Conservation (phyloP, 192 early-diverging fungal species). For the Coemansia sp. region DNA sequence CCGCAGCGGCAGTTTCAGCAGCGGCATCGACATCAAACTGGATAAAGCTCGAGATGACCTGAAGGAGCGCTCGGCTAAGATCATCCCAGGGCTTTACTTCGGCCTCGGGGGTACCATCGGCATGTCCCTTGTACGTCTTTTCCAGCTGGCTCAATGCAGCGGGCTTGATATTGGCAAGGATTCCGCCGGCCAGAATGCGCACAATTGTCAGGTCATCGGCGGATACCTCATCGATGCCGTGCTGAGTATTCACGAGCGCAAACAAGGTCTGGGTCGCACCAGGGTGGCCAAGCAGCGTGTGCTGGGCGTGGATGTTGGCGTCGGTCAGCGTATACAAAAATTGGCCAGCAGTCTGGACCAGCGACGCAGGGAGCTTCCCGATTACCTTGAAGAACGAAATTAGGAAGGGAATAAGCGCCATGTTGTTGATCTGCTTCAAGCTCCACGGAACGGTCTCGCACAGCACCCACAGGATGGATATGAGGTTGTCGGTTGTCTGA, state of each 20-base stretch:
- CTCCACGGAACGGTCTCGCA: constrained; percentile 75
- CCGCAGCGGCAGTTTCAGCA: constrained; percentile 19
- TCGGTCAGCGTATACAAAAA: constrained; percentile 85
- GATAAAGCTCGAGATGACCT: constrained; percentile 34
- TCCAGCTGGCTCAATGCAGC: constrained; percentile 31
- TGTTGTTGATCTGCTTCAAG: constrained; percentile 69
- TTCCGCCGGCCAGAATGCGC: constrained; percentile 71
- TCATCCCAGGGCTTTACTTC: constrained; percentile 60
- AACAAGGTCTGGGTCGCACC: constrained; percentile 61
- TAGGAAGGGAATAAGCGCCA: constrained; percentile 66
- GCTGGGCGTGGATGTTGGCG: constrained; percentile 66
- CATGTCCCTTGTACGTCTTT: constrained; percentile 13
- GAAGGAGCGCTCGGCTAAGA: constrained; percentile 35
- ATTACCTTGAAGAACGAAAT: constrained; percentile 68
- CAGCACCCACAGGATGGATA: constrained; percentile 49
- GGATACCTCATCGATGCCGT: not conserved
- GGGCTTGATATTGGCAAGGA: constrained; percentile 57
- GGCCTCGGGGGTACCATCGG: constrained; percentile 47
- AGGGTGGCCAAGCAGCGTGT: constrained; percentile 62
- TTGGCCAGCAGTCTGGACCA: constrained; percentile 64
- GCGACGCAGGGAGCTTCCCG: constrained; percentile 39
- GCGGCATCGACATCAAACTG: constrained; percentile 42
- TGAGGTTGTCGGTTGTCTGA: constrained; percentile 51
- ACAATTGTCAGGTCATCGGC: constrained; percentile 66
- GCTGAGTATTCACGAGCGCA: constrained; percentile 48